These are phyloP conservation scores for Suillus clintonianus DNA, from an alignment of 768 basidiomycete species.

Conservation along the genomic window DNA sequence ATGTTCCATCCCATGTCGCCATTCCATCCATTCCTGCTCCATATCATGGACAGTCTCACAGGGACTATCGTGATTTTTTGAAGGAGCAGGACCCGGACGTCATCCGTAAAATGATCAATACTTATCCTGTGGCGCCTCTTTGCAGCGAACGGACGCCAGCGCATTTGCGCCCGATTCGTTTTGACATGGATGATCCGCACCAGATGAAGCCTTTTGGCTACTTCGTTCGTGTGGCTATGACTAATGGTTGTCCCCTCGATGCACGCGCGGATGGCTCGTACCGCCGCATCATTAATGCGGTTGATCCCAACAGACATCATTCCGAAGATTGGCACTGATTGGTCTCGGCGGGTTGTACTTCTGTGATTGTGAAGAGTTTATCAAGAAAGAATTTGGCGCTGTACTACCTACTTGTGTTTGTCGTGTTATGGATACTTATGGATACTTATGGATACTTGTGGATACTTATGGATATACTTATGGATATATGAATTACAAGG, in stretches of 20 bases:
- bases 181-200: constrained; percentile 7
- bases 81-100: background rate
- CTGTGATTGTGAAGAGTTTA: background rate
- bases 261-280: constrained; percentile 7
- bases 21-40: too few species aligned
- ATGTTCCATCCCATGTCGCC: background rate
- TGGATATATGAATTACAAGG: too few species aligned
- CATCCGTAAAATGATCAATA: constrained; percentile 1
- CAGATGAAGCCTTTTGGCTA: background rate
- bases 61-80: background rate
- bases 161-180: constrained; percentile 9
- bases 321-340: constrained; percentile 5
- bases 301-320: background rate
- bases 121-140: constrained; percentile 6
- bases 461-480: too few species aligned
- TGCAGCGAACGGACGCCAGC: background rate
- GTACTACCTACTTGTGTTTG: background rate
- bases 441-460: too few species aligned
- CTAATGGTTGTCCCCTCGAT: constrained; percentile 12
- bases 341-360: background rate
- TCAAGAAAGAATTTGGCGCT: background rate
- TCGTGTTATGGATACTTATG: background rate
- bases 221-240: background rate
- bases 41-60: background rate
- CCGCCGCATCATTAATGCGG: constrained; percentile 4